These are phyloP conservation scores for Murraya paniculata DNA, from an alignment of 345 rosid genomes.

Conservation along the genomic window DNA sequence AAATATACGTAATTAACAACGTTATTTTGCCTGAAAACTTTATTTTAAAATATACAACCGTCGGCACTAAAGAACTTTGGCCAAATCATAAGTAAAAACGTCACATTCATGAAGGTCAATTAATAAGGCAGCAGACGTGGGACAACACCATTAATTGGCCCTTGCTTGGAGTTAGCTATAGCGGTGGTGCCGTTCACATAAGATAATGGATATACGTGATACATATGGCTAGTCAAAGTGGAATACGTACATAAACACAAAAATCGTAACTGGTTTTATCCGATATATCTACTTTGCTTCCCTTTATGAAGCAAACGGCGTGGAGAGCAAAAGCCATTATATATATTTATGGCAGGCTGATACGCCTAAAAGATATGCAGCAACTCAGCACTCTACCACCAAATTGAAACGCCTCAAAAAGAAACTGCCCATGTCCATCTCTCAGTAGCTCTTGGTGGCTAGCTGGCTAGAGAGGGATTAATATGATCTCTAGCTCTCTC, in stretches of 20 bases:
- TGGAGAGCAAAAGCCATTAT: not conserved
- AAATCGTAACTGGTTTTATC: not conserved
- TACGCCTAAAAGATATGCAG: not conserved
- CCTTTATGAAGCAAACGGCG: constrained; percentile 10
- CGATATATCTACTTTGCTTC: not conserved
- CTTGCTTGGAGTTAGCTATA: not conserved
- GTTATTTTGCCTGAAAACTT: no score
- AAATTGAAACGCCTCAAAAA: not conserved
- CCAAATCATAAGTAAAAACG: no score
- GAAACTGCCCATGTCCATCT: not conserved
- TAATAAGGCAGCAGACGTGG: not conserved
- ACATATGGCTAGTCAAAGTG: not conserved
- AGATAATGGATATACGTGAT: not conserved
- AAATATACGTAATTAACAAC: no score
- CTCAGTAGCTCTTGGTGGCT: not conserved
- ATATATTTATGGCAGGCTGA: constrained; percentile 1
- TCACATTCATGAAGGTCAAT: not conserved
- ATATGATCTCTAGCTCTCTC: not conserved
- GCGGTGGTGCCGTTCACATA: not conserved
- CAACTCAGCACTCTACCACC: not conserved
- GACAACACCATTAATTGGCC: not conserved
- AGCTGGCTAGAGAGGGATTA: not conserved
- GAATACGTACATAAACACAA: not conserved
- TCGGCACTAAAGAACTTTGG: no score
- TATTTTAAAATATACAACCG: no score